A percentile compares a stretch with the other conserved stretches of the same genome.
Conservation (phyloP, 2,329 filamentous ascomycete species). For the Corniculantispora saksenae region DNA sequence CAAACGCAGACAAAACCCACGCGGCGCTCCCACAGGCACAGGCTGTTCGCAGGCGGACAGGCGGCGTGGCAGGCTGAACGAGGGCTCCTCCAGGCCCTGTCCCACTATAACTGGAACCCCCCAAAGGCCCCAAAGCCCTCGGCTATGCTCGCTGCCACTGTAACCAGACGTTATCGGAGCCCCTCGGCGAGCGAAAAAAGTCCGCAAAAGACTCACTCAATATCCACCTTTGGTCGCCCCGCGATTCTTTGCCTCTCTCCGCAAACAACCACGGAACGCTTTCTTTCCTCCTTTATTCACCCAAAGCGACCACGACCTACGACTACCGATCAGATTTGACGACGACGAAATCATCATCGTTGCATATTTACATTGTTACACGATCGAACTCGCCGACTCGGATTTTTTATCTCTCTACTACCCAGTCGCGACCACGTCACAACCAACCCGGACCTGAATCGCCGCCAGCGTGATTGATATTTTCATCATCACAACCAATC, state of each 20-base stretch:
- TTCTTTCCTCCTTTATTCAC: neutral
- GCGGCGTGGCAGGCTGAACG: neutral
- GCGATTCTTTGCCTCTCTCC: slow-evolving; percentile 16
- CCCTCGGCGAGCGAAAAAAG: slow-evolving; percentile 20
- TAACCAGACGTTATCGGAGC: slow-evolving; percentile 14
- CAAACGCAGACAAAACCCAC: neutral
- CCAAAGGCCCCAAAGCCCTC: neutral
- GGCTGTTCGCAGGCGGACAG: neutral
- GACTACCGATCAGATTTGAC: neutral
- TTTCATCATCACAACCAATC: neutral
- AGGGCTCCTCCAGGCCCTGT: neutral
- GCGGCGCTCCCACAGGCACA: neutral
- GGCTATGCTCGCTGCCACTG: neutral
- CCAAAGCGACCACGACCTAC: neutral
- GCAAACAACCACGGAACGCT: slow-evolving; percentile 13
- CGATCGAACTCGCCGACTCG: neutral
- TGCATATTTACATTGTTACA: neutral
- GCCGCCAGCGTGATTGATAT: neutral
- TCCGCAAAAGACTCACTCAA: slow-evolving; percentile 7
- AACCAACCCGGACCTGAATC: neutral
- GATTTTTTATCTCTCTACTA: no score
- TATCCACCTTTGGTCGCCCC: slow-evolving; percentile 18
- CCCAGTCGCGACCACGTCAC: neutral
- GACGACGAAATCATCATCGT: neutral
- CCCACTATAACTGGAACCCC: neutral